phyloP scores from a whole-genome alignment of 2,329 filamentous ascomycete species.

The Pyrenochaeta sp. region DNA sequence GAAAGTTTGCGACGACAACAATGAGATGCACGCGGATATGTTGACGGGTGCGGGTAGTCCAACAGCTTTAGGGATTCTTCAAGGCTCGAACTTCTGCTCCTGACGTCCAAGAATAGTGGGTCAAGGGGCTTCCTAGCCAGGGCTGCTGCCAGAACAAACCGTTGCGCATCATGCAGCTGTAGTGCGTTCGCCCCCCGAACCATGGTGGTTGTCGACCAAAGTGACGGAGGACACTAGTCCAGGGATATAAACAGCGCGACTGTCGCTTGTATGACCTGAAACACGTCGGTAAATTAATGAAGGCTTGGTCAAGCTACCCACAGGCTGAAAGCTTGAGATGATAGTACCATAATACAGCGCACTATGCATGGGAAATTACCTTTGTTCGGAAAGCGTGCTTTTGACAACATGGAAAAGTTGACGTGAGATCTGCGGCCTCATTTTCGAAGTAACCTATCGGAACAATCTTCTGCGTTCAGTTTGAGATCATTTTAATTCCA shows the following conservation, averaged over 20 bases:
- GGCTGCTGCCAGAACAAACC: background rate
- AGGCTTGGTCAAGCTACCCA: slow-evolving; percentile 9
- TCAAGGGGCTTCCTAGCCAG: background rate
- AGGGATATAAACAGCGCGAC: slow-evolving; percentile 4
- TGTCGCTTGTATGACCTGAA: slow-evolving; percentile 11
- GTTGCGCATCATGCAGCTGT: slow-evolving; percentile 7
- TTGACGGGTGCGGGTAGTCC: no score
- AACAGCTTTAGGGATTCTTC: background rate
- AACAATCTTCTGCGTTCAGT: background rate
- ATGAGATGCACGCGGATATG: background rate
- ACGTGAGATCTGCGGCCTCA: slow-evolving; percentile 3
- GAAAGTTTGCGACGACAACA: background rate
- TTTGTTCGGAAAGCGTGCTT: slow-evolving; percentile 1
- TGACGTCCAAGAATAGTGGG: background rate
- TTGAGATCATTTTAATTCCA: background rate
- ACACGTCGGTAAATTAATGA: slow-evolving; percentile 10
- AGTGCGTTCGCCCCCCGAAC: slow-evolving; percentile 1
- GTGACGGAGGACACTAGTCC: slow-evolving; percentile 3
- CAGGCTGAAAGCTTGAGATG: slow-evolving; percentile 12
- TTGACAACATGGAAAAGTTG: slow-evolving; percentile 1
- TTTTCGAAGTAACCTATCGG: slow-evolving; percentile 8
- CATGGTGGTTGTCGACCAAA: background rate
- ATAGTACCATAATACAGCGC: slow-evolving; percentile 1
- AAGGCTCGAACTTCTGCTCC: background rate
- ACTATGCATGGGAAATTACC: slow-evolving; percentile 1